These are phyloP conservation scores for Candida orba DNA, from an alignment of 805 yeast genomes.

Conservation along the genomic window DNA sequence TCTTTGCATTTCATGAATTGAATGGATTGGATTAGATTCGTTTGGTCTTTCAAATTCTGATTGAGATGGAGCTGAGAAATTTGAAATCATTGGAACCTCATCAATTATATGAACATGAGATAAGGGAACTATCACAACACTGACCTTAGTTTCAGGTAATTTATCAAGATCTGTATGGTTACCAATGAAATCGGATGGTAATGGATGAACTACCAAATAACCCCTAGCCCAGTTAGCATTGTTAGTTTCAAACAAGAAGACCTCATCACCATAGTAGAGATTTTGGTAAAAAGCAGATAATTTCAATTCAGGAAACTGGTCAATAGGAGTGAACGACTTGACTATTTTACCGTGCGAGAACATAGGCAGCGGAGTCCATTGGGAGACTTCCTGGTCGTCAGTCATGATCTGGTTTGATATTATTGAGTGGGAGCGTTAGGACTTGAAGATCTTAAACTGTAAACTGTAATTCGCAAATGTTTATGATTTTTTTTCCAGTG, in stretches of 20 bases:
- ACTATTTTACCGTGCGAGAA: constrained; percentile 37
- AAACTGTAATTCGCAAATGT: too few relatives aligned
- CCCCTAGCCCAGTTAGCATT: constrained; percentile 72
- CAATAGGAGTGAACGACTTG: constrained; percentile 40
- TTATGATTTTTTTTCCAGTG: not conserved
- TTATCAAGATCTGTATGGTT: constrained; percentile 50
- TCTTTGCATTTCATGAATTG: constrained; percentile 29
- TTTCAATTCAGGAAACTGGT: constrained; percentile 28
- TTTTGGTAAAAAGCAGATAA: constrained; percentile 37
- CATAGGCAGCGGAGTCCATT: constrained; percentile 44
- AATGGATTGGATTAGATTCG: constrained; percentile 24
- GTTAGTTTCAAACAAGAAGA: constrained; percentile 62
- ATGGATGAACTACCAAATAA: constrained; percentile 59
- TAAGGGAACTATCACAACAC: constrained; percentile 56
- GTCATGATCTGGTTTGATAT: not conserved
- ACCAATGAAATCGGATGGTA: constrained; percentile 63
- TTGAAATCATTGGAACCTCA: constrained; percentile 33
- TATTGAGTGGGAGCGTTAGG: too few relatives aligned
- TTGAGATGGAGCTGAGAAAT: constrained; percentile 25
- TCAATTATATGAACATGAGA: constrained; percentile 41
- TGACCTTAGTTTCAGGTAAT: constrained; percentile 48
- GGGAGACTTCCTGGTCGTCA: not conserved
- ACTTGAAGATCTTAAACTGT: too few relatives aligned
- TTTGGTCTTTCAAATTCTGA: constrained; percentile 20
- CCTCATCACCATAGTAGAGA: constrained; percentile 71